phyloP scores from a whole-genome alignment of 2,329 filamentous ascomycete species.

The Drechmeria coniospora region DNA sequence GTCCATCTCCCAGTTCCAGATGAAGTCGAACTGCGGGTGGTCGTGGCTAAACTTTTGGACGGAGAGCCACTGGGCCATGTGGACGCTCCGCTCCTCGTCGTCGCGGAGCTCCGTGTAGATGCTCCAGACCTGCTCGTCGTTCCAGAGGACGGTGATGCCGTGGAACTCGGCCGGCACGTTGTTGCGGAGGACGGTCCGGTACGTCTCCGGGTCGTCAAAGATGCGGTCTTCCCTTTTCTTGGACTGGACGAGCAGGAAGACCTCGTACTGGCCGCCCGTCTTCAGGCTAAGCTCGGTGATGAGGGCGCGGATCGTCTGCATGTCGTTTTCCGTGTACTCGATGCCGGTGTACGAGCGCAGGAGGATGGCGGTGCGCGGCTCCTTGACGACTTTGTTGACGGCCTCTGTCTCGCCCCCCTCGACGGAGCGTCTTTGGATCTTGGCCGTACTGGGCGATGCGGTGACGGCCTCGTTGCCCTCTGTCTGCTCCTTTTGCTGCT shows the following conservation, averaged over 20 bases:
- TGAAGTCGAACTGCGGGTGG: conserved; percentile 63
- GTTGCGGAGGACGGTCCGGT: conserved; percentile 42
- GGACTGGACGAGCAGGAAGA: conserved; percentile 67
- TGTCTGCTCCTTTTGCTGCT: no score
- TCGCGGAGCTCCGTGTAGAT: conserved; percentile 66
- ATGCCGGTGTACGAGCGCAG: conserved; percentile 64
- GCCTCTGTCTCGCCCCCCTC: conserved; percentile 3
- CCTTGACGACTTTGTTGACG: conserved; percentile 14
- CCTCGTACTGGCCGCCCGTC: conserved; percentile 66
- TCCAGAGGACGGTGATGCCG: conserved; percentile 60
- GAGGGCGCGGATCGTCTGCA: conserved; percentile 63
- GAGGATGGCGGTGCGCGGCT: conserved; percentile 54
- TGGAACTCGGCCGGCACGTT: conserved; percentile 56
- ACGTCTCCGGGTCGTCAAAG: conserved; percentile 41
- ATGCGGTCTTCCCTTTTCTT: conserved; percentile 45
- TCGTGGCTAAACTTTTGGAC: conserved; percentile 62
- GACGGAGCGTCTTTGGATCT: conserved; percentile 5
- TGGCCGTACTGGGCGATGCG: no score
- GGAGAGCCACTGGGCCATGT: conserved; percentile 52
- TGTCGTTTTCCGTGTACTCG: conserved; percentile 62
- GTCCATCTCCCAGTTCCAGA: conserved; percentile 85
- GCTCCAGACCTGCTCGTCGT: conserved; percentile 55
- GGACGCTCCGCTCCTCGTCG: conserved; percentile 35
- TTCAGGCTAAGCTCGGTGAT: conserved; percentile 62
- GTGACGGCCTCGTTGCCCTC: no score